Conservation (phyloP, 768 basidiomycete genomes). For the Amanita rimosa region DNA sequence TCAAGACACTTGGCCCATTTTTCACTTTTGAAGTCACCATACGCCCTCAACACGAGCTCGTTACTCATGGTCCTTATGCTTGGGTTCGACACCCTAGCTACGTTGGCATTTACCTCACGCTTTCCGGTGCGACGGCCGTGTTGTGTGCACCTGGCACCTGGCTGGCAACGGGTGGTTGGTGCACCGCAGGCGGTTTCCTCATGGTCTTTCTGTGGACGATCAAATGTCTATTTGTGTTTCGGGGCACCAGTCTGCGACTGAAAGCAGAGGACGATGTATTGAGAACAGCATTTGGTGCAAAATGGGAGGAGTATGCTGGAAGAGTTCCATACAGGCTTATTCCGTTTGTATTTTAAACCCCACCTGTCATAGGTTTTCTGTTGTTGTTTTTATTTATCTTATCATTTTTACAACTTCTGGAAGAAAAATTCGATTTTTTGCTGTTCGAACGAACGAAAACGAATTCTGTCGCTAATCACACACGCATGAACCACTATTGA, state of each 20-base stretch:
- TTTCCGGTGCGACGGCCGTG: conserved; percentile 21
- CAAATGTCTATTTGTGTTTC: conserved; percentile 23
- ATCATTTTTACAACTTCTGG: no score
- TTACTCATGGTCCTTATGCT: conserved; percentile 32
- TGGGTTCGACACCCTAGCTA: conserved; percentile 35
- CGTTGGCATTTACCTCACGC: conserved; percentile 25
- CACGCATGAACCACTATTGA: no score
- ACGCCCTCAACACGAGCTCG: conserved; percentile 25
- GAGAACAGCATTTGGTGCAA: conserved; percentile 21
- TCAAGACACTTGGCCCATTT: conserved; percentile 25
- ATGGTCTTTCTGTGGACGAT: conserved; percentile 18
- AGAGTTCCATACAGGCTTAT: conserved; percentile 27
- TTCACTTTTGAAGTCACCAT: conserved; percentile 35
- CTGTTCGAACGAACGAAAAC: no score
- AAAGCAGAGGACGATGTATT: conserved; percentile 26
- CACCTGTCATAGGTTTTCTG: no score
- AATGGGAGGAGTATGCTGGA: conserved; percentile 24
- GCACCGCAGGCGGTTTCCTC: conserved; percentile 13
- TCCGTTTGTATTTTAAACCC: conserved; percentile 22
- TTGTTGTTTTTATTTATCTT: neutral
- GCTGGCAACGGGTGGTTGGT: conserved; percentile 15
- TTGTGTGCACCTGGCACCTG: conserved; percentile 22
- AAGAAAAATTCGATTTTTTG: no score
- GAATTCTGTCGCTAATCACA: no score
- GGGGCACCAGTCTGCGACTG: conserved; percentile 19